These are phyloP conservation scores for Ophidiomyces ophidiicola DNA, from an alignment of 2,329 filamentous ascomycete species.

Conservation along the genomic window DNA sequence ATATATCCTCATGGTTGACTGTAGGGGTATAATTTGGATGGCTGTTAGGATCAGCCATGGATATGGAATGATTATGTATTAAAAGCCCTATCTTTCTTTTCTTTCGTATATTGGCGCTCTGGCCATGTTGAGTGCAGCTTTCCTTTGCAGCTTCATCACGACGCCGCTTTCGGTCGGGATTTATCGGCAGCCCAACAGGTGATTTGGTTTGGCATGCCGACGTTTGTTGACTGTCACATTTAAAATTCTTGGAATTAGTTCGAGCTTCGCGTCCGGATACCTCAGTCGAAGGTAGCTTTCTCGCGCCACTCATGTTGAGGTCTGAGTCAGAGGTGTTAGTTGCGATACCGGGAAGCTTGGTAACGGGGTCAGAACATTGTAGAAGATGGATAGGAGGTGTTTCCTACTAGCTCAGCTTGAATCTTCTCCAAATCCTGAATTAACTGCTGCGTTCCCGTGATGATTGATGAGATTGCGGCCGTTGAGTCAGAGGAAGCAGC, in stretches of 20 bases:
- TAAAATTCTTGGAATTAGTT: not conserved
- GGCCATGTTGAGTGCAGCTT: too few relatives aligned
- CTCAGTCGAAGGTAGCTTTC: conserved; percentile 6
- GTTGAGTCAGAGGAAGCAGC: conserved; percentile 21
- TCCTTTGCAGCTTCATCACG: too few relatives aligned
- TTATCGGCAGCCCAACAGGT: too few relatives aligned
- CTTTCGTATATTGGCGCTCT: conserved; percentile 13
- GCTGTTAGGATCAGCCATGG: conserved; percentile 3
- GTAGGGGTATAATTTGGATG: conserved; percentile 1
- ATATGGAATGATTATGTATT: conserved; percentile 14
- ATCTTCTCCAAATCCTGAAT: conserved; percentile 27
- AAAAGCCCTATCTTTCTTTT: conserved; percentile 17
- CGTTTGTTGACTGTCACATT: not conserved
- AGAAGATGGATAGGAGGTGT: not conserved
- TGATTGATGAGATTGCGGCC: conserved; percentile 26
- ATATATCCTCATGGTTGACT: conserved; percentile 34
- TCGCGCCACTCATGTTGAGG: conserved; percentile 11
- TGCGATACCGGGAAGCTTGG: not conserved
- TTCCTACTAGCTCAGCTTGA: conserved; percentile 26
- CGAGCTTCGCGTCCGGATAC: not conserved
- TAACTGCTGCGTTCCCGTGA: conserved; percentile 30
- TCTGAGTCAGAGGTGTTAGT: too few relatives aligned
- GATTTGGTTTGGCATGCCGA: too few relatives aligned
- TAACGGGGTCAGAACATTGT: not conserved
- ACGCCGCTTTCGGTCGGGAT: too few relatives aligned